Evolutionary conservation across 2,329 filamentous ascomycete species (phyloP), one percentile per base, ranked within the genome.

Genomic region (Torrubiellomyces zombiae): DNA sequence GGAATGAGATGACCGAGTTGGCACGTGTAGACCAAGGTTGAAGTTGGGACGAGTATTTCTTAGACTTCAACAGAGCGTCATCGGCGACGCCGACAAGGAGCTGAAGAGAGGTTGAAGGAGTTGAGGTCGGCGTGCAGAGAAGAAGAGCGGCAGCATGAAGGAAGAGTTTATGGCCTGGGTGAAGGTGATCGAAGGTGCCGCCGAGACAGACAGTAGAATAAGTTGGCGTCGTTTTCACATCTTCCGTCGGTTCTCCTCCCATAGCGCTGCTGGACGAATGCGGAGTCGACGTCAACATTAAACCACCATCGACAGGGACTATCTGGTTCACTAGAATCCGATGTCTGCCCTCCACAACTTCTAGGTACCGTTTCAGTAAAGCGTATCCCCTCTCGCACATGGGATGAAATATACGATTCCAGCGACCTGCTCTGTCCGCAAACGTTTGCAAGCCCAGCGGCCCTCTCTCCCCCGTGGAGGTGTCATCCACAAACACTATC

Each of bases 131-230:
- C 56, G 1, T 59, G 30, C 68, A 66, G 28, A 78, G 60, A 10
- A 82, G 63, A 28, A 94, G 67, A 0, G 75, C 68, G 1, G 78
- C 80, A 32, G 85, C 85, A n/a, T 85, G 83, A 12, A 98, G 67
- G 12, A 98, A 66, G n/a, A 95, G 62, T 53, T 95, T 98, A 56
- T 98, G 89, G 5, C 89, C 89, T 4, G 80, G 74, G 45, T 98
- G 89, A 13, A 98, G 65, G 50, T 95, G 83, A 48, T 98, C 89
- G 51, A 95, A 98, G 0, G 89, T 98, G 7, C 89, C 89, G 16
- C 86, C 89, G 9, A 95, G 68, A 26, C 76, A 80, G 24, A 91
- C 76, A 3, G 35, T 42, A 4, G 32, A 30, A 31, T 50, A 50
- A n/a, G n/a, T n/a, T n/a, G n/a, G n/a, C n/a, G n/a, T n/a, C n/a